Evolutionary conservation across 2,329 filamentous ascomycete species (phyloP), one percentile per base, ranked within the genome.

Genomic region (Fusarium nematophilum): DNA sequence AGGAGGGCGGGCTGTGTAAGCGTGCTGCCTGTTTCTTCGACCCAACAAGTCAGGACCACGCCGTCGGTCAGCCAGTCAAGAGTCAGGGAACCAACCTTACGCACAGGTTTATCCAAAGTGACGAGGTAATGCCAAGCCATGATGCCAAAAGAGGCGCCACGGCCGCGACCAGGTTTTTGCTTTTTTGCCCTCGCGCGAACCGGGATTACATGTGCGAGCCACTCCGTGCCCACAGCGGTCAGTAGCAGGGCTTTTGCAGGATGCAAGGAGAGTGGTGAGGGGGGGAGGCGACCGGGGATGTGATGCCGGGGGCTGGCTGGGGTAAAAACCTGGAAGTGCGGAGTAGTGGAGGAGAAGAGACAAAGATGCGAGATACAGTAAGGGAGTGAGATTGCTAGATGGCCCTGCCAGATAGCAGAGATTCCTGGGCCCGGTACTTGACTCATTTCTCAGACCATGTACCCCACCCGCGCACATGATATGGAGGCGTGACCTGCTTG

Each of bases 301-400:
- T n/a, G 36, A 49, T 49, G 36, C 46, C 36, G 13, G 56, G 37
- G 40, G 56, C 44, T 25, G 37, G 27, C 51, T 59, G 55, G 58
- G 59, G 50, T 45, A 52, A 54, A 25, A 64, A 45, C n/a, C n/a
- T n/a, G n/a, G n/a, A n/a, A 64, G 57, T 62, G 64, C 66, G 66
- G 66, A 68, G 66, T 67, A 66, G 59, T 54, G 62, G 65, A 46
- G 65, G n/a, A 56, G 46, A 37, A 44, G 25, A 25, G 45, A 50
- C 26, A 47, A 14, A 29, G n/a, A n/a, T n/a, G n/a, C n/a, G n/a
- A n/a, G n/a, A 43, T 47, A 31, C 60, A 47, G 43, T n/a, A n/a
- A 53, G 54, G 51, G 52, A 39, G 58, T 51, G 40, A 63, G 54
- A 45, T 53, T 47, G 26, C 36, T 14, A 46, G 43, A 42, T 61